A percentile compares a stretch with the other conserved stretches of the same genome.
Evolutionary conservation across 164 flowering plant species (phyloP).

Genomic region (Vitis rotundifolia): DNA sequence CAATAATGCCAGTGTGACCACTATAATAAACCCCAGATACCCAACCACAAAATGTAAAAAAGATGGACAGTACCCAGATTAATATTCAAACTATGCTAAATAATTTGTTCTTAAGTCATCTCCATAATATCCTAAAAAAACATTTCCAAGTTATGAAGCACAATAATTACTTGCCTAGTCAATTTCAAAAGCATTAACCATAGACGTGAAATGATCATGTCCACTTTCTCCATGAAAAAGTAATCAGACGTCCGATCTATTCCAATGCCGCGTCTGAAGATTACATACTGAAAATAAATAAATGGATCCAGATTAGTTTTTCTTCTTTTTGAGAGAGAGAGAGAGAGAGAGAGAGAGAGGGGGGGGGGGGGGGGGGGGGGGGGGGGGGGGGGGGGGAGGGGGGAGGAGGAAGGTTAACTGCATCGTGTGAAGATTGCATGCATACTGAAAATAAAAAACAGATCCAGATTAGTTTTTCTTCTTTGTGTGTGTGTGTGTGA

Average conservation of each 20-base stretch:
- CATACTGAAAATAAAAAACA: not conserved
- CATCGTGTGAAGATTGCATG: not conserved
- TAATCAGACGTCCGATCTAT: slow-evolving; percentile 76
- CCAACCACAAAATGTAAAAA: no score
- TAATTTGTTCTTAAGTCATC: no score
- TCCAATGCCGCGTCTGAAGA: slow-evolving; percentile 93
- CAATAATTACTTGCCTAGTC: slow-evolving; percentile 54
- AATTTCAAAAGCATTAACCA: slow-evolving; percentile 66
- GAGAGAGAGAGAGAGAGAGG: not conserved
- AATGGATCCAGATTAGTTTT: not conserved
- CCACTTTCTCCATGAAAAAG: slow-evolving; percentile 96
- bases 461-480: not conserved
- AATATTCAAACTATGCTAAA: no score
- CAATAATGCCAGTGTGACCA: no score
- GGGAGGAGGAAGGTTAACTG: not conserved
- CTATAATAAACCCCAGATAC: no score
- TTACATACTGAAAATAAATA: slow-evolving; percentile 56
- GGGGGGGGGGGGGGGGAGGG: no score
- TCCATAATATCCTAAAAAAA: not conserved
- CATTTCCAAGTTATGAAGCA: not conserved
- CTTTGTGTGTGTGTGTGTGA: no score
- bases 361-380: no score
- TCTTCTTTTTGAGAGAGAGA: no score
- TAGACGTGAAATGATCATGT: slow-evolving; percentile 74
- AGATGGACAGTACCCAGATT: no score